Evolutionary conservation across 768 basidiomycete species (phyloP), one percentile per base, ranked within the genome.

Genomic region (Phanerochaete sordida): DNA sequence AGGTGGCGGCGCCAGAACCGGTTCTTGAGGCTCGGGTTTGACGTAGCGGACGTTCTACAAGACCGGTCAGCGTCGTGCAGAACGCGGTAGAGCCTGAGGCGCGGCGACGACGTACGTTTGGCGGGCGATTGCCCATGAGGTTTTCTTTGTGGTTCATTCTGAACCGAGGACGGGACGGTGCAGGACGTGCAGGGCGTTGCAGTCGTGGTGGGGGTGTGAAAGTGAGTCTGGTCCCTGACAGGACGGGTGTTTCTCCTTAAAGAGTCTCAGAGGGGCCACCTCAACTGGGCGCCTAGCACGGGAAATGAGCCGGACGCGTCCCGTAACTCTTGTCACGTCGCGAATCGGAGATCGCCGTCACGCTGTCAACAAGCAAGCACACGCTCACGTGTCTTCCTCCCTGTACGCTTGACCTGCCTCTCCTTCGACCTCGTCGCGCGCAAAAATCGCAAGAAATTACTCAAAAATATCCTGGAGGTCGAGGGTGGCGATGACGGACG

Each of bases 11-110:
- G 69, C 57, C 4, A 47, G 58, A 9, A 58, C 59, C 7, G 33
- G 33, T 21, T 74, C 74, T 47, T 68, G 62, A 3, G 71, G 74
- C 43, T 75, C 73, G 35, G 73, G 69, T 58, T 75, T 75, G 49
- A 75, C 63, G 55, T 58, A 60, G 13, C 50, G 62, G 16, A 45
- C 53, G 19, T 33, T 58, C 59, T 64, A 45, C 45, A 53, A 33
- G 31, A 37, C 54, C 43, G 31, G n/a, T 47, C 48, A 27, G 15
- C 27, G 24, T 28, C 26, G 48, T 15, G 24, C 24, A 50, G 48
- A 50, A 23, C 24, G 24, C 23, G 19, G 27, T 6, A 50, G 11
- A 50, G 15, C 16, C 12, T 7, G 48, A 19, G 50, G 50, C 46
- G 26, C 26, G n/a, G n/a, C n/a, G 23, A 58, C 12, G 15, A 50